These are phyloP conservation scores for Botrytis cinerea DNA, from an alignment of 2,329 filamentous ascomycete genomes.

Conservation along the genomic window DNA sequence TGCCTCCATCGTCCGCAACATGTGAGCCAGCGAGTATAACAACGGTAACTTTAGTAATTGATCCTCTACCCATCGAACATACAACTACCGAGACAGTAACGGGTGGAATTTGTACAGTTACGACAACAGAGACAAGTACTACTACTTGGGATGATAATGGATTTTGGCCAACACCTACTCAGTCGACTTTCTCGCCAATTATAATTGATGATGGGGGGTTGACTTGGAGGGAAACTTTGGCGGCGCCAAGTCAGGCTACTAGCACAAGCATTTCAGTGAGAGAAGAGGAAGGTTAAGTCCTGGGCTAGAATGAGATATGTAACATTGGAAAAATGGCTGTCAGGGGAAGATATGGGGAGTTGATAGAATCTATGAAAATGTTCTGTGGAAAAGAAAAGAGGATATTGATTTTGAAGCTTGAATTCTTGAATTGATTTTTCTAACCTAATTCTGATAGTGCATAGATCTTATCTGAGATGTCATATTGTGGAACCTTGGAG, in stretches of 20 bases:
- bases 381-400: too few species aligned
- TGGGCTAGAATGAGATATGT: neutral
- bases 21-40: neutral
- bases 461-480: neutral
- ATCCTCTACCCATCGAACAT: neutral
- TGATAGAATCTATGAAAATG: neutral
- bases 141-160: neutral
- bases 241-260: too few species aligned
- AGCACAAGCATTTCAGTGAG: neutral
- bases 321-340: neutral
- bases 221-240: neutral
- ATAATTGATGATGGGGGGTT: neutral
- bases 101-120: neutral
- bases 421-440: neutral
- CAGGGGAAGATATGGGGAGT: fast-evolving
- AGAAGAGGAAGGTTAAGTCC: neutral
- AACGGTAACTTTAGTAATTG: neutral
- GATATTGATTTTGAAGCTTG: neutral
- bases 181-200: neutral
- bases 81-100: neutral
- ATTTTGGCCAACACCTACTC: neutral
- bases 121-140: neutral
- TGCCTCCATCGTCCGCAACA: neutral
- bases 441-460: fast-evolving
- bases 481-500: neutral